These are phyloP conservation scores for Persicaria tinctoria DNA, from an alignment of 148 eudicot species.

Conservation along the genomic window DNA sequence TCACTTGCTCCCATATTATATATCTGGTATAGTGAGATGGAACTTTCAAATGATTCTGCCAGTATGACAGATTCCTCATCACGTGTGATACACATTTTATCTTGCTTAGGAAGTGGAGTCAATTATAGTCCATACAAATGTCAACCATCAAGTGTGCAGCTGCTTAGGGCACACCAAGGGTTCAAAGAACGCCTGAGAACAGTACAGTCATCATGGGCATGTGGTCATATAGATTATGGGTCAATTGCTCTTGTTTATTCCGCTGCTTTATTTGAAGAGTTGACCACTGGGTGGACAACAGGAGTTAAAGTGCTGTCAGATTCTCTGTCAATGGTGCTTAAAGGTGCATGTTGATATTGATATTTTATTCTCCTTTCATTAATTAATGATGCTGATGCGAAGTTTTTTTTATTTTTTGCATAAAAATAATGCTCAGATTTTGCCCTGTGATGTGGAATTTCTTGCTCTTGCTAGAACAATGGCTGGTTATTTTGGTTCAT, in stretches of 20 bases:
- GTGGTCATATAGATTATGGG: slow-evolving; percentile 47
- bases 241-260: slow-evolving; percentile 69
- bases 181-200: slow-evolving; percentile 55
- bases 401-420: not conserved
- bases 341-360: slow-evolving; percentile 35
- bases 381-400: not conserved
- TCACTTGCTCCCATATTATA: slow-evolving; percentile 45
- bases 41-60: slow-evolving; percentile 33
- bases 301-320: slow-evolving; percentile 62
- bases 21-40: slow-evolving; percentile 85
- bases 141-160: slow-evolving; percentile 60
- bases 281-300: slow-evolving; percentile 62
- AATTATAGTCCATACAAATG: slow-evolving; percentile 60
- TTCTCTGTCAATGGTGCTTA: slow-evolving; percentile 86
- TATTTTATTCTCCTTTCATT: not conserved
- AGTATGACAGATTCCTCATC: slow-evolving; percentile 40
- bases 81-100: slow-evolving; percentile 68
- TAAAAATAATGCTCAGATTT: not conserved
- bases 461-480: not conserved
- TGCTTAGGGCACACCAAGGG: slow-evolving; percentile 90
- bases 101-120: slow-evolving; percentile 76
- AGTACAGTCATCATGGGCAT: slow-evolving; percentile 54
- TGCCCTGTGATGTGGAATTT: not conserved
- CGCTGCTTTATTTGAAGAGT: slow-evolving; percentile 88
- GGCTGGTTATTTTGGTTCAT: not conserved